Base-by-base conservation (phyloP, 1,284 basidiomycete species). In the Ceratobasidium sp. region DNA sequence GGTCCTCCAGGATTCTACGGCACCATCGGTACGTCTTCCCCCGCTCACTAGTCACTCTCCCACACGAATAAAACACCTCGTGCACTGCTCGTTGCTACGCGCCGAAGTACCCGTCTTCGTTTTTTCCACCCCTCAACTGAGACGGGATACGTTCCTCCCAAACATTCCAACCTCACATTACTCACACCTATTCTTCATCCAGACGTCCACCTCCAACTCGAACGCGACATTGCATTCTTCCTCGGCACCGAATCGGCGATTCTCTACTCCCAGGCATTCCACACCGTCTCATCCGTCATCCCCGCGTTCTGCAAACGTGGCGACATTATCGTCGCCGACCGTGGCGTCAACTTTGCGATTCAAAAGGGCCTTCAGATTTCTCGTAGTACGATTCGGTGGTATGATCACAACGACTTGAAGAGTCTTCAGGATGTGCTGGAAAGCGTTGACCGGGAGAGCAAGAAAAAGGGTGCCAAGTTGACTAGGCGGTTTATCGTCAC, bases 1-100 rank as follows among this genome's bases (percentile, higher is more conserved):
- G 97, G 97, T 15, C 98, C 98, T 53, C 94, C 97, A 44, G 97
- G 97, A 9, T 99, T 99, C 87, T 99, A 99, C 86, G 98, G 98
- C 28, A 98, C 95, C 10, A 90, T 98, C 79, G 96, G 95, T 96
- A 79, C 67, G 89, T 85, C 49, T 26, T 9, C 23, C 61, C 46
- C 1, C 49, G 39, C 18, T 28, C 28, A 40, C 67, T 49, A 33
- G 10, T 12, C 20, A 15, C 7, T 5, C 49, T 69, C 67, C 67
- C 67, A 69, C 67, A 33, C 53, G 20, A 42, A 42, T 23, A 64
- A 33, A 64, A 44, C 40, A 44, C 33, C 51, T 40, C 60, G 60
- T 40, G 49, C 15, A 39, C 63, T 20, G 15, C 9, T 28, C 4
- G 46, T 61, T 53, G 42, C 26, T 28, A 39, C 33, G 26, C 61